Base-by-base conservation (phyloP, 768 basidiomycete species). In the Leccinum variicolor region DNA sequence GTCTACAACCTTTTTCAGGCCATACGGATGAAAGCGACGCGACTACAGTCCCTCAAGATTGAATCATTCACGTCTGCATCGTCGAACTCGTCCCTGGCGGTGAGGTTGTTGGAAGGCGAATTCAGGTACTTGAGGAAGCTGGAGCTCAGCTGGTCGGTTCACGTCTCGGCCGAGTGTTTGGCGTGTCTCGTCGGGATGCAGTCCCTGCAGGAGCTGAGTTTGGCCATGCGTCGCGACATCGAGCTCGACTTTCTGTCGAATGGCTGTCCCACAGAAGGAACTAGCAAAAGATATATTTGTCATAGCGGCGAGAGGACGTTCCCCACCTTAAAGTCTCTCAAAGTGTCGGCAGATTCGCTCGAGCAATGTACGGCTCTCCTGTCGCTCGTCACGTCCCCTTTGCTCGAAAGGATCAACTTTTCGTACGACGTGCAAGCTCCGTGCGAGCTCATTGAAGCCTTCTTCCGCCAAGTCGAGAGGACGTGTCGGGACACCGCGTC, bases 401-500 rank as follows among this genome's bases (percentile, higher is more conserved):
- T 52, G 17, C 64, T 72, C 7, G 61, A 62, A 5, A 63, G 36
- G 11, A 54, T 73, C 57, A 57, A 57, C 17, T 62, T 73, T 36
- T 63, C 61, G 13, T 73, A 72, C 25, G 68, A 72, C 31, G 41
- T 58, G 15, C 70, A 72, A 55, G 68, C 69, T 9, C 58, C 66
- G 11, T 61, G 56, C 25, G 33, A 51, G 11, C 56, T 60, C 33
- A 50, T 71, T 25, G 59, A 60, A 15, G 53, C 63, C 14, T 72
- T 73, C 52, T 62, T 71, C 53, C 53, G 41, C n/a, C 63, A 69
- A 31, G 48, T 70, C 15, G 56, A 55, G 45, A 50, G 43, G 50
- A 66, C 69, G 23, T 70, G 65, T 26, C 49, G 9, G 6, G 15
- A 55, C 34, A 3, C 48, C 4, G 34, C 14, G 11, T 28, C 41